Evolutionary conservation across 2,329 filamentous ascomycete genomes (phyloP).

Genomic region (Colletotrichum theobromicola): DNA sequence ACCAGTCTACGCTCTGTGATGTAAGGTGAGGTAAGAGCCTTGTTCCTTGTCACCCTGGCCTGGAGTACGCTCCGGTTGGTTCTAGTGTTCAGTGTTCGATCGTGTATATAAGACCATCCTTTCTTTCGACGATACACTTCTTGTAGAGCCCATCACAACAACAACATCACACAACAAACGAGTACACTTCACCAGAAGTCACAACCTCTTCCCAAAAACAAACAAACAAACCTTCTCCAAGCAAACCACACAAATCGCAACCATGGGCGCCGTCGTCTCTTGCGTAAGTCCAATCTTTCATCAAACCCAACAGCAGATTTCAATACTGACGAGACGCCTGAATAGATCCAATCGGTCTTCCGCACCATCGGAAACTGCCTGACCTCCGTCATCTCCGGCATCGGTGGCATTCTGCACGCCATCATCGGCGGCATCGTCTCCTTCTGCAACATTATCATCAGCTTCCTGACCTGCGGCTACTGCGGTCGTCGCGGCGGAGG

Average conservation of each 20-base stretch:
- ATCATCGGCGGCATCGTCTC: slow-evolving; percentile 72
- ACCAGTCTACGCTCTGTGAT: slow-evolving; percentile 2
- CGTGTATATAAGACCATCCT: slow-evolving; percentile 6
- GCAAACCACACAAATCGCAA: slow-evolving; percentile 29
- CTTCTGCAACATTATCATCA: slow-evolving; percentile 70
- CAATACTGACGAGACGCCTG: background rate
- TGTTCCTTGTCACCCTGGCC: background rate
- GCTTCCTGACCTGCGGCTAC: slow-evolving; percentile 64
- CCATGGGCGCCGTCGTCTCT: slow-evolving; percentile 84
- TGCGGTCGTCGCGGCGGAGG: slow-evolving; percentile 38
- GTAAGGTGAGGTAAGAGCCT: slow-evolving; percentile 10
- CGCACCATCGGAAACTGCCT: slow-evolving; percentile 69
- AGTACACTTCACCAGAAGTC: background rate
- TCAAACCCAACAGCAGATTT: background rate
- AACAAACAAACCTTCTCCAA: background rate
- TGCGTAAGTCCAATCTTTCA: slow-evolving; percentile 67
- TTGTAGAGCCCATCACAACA: background rate
- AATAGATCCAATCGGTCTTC: slow-evolving; percentile 63
- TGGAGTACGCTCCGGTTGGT: background rate
- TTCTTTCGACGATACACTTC: background rate
- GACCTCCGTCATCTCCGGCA: slow-evolving; percentile 72
- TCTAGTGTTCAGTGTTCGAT: background rate
- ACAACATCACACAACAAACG: background rate
- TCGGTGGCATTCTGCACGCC: slow-evolving; percentile 67
- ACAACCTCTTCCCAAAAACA: background rate